Evolutionary conservation across 768 basidiomycete species (phyloP).

Genomic region (Suillus subaureus): DNA sequence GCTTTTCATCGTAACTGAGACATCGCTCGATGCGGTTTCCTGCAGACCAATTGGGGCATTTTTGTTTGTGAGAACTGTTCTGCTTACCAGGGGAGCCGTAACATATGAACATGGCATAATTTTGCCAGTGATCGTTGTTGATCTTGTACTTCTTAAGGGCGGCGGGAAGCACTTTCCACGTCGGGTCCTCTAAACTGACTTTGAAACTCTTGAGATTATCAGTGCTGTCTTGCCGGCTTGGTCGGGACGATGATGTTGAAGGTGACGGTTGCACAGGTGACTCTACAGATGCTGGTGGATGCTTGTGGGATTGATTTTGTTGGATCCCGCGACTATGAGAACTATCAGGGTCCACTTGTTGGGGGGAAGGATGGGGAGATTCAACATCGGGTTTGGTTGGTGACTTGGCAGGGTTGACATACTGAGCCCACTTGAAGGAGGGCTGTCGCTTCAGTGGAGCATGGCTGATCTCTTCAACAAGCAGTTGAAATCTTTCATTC

Average conservation of each 20-base stretch:
- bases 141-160: slow-evolving; percentile 99
- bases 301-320: slow-evolving; percentile 33
- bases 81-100: slow-evolving; percentile 86
- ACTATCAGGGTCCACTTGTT: slow-evolving; percentile 73
- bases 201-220: slow-evolving; percentile 93
- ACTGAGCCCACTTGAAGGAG: slow-evolving; percentile 90
- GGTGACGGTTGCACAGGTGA: slow-evolving; percentile 29
- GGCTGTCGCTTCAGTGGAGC: slow-evolving; percentile 67
- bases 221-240: slow-evolving; percentile 62
- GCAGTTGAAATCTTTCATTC: slow-evolving; percentile 58
- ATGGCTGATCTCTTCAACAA: slow-evolving; percentile 65
- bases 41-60: slow-evolving; percentile 25
- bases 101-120: slow-evolving; percentile 99
- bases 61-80: not conserved
- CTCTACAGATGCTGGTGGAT: slow-evolving; percentile 33
- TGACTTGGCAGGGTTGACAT: slow-evolving; percentile 73
- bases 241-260: slow-evolving; percentile 27
- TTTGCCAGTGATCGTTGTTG: slow-evolving; percentile 98
- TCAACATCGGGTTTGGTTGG: slow-evolving; percentile 78
- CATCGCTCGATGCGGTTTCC: slow-evolving; percentile 88
- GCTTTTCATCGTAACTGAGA: slow-evolving; percentile 97
- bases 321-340: slow-evolving; percentile 37
- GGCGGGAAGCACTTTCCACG: slow-evolving; percentile 97
- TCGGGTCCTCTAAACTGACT: slow-evolving; percentile 96
- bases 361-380: slow-evolving; percentile 80